These are phyloP conservation scores for Mortierella polycephala DNA, from an alignment of 371 early-diverging fungal species.

Conservation along the genomic window DNA sequence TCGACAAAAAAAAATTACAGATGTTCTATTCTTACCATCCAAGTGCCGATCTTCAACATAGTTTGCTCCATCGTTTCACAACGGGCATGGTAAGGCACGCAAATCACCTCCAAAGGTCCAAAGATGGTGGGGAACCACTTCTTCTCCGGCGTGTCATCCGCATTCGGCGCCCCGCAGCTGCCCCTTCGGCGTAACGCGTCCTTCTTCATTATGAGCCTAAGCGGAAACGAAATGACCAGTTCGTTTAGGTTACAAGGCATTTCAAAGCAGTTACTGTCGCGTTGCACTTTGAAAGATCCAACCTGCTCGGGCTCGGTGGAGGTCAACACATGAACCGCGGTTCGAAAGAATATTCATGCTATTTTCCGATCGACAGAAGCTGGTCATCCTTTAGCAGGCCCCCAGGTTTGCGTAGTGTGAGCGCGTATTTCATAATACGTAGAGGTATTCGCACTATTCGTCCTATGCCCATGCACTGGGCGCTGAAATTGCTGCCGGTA, in stretches of 20 bases:
- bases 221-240: conserved; percentile 25
- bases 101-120: too few species aligned
- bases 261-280: conserved; percentile 18
- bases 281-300: conserved; percentile 22
- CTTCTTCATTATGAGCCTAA: neutral
- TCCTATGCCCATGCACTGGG: neutral
- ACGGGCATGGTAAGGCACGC: too few species aligned
- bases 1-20: too few species aligned
- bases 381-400: neutral
- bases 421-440: conserved; percentile 5
- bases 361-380: neutral
- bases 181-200: too few species aligned
- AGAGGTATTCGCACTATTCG: too few species aligned
- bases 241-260: conserved; percentile 24
- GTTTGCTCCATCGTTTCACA: too few species aligned
- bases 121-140: conserved; percentile 17
- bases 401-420: conserved; percentile 16
- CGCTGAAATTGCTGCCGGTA: conserved; percentile 11
- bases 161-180: too few species aligned
- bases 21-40: too few species aligned
- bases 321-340: conserved; percentile 17
- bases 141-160: neutral
- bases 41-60: too few species aligned
- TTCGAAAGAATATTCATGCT: conserved; percentile 6
- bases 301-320: conserved; percentile 21